Base-by-base conservation (phyloP, 2,329 filamentous ascomycete genomes). In the Tolypocladium guangdongense region DNA sequence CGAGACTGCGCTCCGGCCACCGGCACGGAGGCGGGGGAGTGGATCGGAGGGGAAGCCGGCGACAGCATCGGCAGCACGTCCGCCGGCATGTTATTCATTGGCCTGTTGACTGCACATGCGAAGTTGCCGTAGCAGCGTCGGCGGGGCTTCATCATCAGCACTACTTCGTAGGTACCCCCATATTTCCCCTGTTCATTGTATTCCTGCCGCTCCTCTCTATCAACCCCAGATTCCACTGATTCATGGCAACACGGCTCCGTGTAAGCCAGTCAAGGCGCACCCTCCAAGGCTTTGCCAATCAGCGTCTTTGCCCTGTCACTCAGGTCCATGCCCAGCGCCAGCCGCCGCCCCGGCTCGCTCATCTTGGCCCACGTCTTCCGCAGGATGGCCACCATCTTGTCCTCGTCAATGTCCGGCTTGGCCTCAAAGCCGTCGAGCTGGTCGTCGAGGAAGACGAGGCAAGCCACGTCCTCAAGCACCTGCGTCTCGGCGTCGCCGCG, bases 391-490 rank as follows among this genome's bases (percentile, higher is more conserved):
- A 92, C 66, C 55, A 90, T 82, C 76, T 93, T 95, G 50, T 83
- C 84, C 70, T 92, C 87, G 63, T 90, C 86, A 18, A 77, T 66
- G 52, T 84, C 78, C 32, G 80, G 77, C 64, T 78, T 75, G 59
- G 68, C 76, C 74, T 89, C 86, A 69, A 93, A 95, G 50, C 79
- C 81, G 62, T 91, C 89, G 58, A 95, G 87, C 65, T 93, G 87
- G 65, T 92, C 88, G 65, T 93, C 89, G 59, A 95, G 71, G 66
- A 95, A 95, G 32, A 95, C 89, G 53, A 95, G 71, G 65, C 89
- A 95, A 3, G 90, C 90, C 47, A 90, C 87, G 70, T 95, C 90
- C 72, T 95, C 90, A 57, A 95, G 74, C 7, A 81, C 77, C 73
- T 92, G 87, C 52, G 85, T 83, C 66, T 90, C 86, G 18, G 66